A percentile compares a stretch with the other conserved stretches of the same genome.
Conservation (phyloP, 352 stramenopile genomes). For the Phytophthora fragariae region DNA sequence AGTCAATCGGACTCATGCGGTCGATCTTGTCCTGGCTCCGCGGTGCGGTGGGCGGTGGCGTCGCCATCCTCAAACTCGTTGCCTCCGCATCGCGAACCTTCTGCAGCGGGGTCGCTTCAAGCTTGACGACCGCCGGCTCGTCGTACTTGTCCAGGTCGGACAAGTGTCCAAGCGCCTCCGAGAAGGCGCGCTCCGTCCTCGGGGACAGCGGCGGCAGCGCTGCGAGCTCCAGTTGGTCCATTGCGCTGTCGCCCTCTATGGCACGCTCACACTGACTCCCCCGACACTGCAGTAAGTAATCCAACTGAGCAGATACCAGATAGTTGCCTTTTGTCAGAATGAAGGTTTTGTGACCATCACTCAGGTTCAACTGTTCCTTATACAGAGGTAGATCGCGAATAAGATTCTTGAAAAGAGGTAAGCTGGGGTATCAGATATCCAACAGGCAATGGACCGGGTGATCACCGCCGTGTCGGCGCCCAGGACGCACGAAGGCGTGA, state of each 20-base stretch:
- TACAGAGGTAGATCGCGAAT: no score
- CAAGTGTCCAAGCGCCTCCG: constrained; percentile 19
- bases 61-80: constrained; percentile 21
- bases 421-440: neutral
- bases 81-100: neutral
- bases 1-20: constrained; percentile 15
- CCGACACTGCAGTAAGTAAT: neutral
- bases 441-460: constrained; percentile 28
- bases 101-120: constrained; percentile 8
- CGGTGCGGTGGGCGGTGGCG: constrained; percentile 7
- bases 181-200: constrained; percentile 26
- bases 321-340: neutral
- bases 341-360: neutral
- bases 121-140: constrained; percentile 8
- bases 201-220: constrained; percentile 31
- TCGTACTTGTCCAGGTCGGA: constrained; percentile 25
- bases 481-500: constrained; percentile 37
- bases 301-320: no score
- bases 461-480: constrained; percentile 15
- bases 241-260: neutral
- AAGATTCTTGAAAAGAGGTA: constrained; percentile 4
- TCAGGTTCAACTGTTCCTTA: no score
- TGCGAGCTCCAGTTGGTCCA: constrained; percentile 11
- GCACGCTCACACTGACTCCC: neutral
- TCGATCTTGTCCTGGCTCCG: neutral